Evolutionary conservation across 345 rosid genomes (phyloP).

Genomic region (Arabis alpina): DNA sequence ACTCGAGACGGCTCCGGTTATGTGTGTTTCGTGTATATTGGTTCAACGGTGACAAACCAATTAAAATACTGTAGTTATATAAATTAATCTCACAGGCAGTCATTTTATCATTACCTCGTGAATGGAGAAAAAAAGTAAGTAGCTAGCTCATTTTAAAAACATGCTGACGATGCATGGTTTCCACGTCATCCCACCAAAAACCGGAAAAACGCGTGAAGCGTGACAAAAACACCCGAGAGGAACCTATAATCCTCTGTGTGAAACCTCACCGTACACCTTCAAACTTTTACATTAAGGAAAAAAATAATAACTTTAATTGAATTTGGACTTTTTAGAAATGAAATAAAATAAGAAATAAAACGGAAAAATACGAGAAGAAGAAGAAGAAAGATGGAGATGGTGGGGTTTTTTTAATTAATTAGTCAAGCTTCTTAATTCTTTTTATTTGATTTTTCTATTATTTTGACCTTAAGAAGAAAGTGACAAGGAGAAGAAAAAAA

Average conservation of each 20-base stretch:
- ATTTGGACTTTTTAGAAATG: conserved; percentile 24
- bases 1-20: conserved; percentile 41
- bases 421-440: conserved; percentile 24
- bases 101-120: conserved; percentile 16
- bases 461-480: conserved; percentile 44
- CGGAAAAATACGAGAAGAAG: conserved; percentile 25
- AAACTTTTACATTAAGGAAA: conserved; percentile 7
- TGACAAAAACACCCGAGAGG: conserved; percentile 45
- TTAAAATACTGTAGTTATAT: not conserved
- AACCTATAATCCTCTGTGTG: conserved; percentile 23
- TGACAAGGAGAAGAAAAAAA: conserved; percentile 26
- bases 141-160: conserved; percentile 35
- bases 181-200: conserved; percentile 62
- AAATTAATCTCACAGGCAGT: conserved; percentile 39
- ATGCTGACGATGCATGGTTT: conserved; percentile 52
- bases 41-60: conserved; percentile 37
- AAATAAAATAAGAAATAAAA: conserved; percentile 7
- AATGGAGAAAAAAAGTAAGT: conserved; percentile 36
- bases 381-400: conserved; percentile 25
- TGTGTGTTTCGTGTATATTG: conserved; percentile 20
- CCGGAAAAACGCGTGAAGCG: conserved; percentile 57
- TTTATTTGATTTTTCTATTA: conserved; percentile 29
- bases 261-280: conserved; percentile 43
- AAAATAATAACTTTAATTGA: conserved; percentile 13
- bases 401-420: conserved; percentile 29